Percentiles rank a stretch among this genome's conserved stretches.
phyloP scores from a whole-genome alignment of 306 rosid genomes.

The Lupinus albus region DNA sequence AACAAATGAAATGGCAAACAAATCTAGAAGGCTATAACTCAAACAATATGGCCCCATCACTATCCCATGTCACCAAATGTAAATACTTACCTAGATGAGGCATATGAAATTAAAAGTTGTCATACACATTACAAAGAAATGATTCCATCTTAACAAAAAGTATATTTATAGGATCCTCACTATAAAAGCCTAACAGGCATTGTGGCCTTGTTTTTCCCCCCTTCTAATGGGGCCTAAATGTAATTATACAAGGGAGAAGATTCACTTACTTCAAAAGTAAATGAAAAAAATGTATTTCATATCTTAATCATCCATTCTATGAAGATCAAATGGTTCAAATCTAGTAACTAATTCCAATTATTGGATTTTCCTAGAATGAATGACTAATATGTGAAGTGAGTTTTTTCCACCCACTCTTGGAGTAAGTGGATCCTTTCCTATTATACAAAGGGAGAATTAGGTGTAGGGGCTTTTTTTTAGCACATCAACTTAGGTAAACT shows the following conservation, averaged over 20 bases:
- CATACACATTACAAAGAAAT: slow-evolving; percentile 35
- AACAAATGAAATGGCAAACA: slow-evolving; percentile 31
- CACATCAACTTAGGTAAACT: slow-evolving; percentile 12
- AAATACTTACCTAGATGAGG: slow-evolving; percentile 13
- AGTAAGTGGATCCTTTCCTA: no score
- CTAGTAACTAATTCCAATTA: no score
- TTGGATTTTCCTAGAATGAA: no score
- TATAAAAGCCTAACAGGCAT: slow-evolving; percentile 25
- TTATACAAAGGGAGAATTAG: not conserved
- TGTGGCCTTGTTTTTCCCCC: slow-evolving; percentile 30
- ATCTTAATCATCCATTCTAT: no score
- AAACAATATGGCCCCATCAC: slow-evolving; percentile 20
- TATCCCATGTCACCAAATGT: not conserved
- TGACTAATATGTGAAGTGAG: no score
- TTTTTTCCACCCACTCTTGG: no score
- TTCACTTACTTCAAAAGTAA: no score
- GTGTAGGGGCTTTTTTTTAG: slow-evolving; percentile 11
- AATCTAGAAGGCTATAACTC: slow-evolving; percentile 27
- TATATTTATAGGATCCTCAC: slow-evolving; percentile 13
- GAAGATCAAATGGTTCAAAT: no score
- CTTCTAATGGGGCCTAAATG: slow-evolving; percentile 7
- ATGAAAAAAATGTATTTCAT: no score
- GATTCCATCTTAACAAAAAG: slow-evolving; percentile 22
- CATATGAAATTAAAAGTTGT: slow-evolving; percentile 16
- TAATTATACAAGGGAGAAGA: no score